These are phyloP conservation scores for Leptographium lundbergii DNA, from an alignment of 2,329 filamentous ascomycete genomes.

Conservation along the genomic window DNA sequence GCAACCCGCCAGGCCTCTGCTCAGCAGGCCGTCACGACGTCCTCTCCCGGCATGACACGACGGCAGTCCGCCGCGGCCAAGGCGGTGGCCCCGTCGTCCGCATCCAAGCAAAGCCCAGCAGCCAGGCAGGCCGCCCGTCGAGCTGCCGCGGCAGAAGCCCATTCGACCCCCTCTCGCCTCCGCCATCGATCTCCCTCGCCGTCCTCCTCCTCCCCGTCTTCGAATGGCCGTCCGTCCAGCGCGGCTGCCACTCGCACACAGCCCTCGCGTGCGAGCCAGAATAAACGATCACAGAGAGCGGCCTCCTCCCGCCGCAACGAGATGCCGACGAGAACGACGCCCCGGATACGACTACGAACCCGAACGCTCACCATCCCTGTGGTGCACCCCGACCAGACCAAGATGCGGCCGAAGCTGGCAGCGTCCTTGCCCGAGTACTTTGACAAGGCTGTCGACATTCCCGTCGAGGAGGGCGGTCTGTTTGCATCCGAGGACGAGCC, in stretches of 20 bases:
- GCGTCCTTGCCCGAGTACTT: slow-evolving; percentile 47
- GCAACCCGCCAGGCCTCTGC: slow-evolving; percentile 4
- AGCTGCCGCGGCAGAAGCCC: slow-evolving; percentile 1
- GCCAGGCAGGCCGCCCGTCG: not conserved
- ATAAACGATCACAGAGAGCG: slow-evolving; percentile 6
- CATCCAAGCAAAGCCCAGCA: not conserved
- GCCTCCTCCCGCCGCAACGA: slow-evolving; percentile 3
- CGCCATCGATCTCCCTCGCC: slow-evolving; percentile 19
- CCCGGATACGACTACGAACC: slow-evolving; percentile 38
- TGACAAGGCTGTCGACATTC: slow-evolving; percentile 32
- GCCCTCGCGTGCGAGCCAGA: slow-evolving; percentile 16
- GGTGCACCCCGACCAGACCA: slow-evolving; percentile 46
- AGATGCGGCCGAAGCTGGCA: slow-evolving; percentile 39
- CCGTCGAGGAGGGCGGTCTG: slow-evolving; percentile 47
- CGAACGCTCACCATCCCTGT: slow-evolving; percentile 37
- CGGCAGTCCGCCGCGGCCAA: not conserved
- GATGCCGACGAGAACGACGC: slow-evolving; percentile 19
- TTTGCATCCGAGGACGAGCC: slow-evolving; percentile 41
- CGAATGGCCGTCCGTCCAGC: slow-evolving; percentile 27
- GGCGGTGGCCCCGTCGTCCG: too few species aligned
- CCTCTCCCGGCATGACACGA: slow-evolving; percentile 8
- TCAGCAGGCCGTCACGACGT: not conserved
- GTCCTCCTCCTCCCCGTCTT: slow-evolving; percentile 22
- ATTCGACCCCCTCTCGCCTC: not conserved
- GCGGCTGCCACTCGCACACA: slow-evolving; percentile 26